These are phyloP conservation scores for Leccinum boreale DNA, from an alignment of 768 basidiomycete species.

Conservation along the genomic window DNA sequence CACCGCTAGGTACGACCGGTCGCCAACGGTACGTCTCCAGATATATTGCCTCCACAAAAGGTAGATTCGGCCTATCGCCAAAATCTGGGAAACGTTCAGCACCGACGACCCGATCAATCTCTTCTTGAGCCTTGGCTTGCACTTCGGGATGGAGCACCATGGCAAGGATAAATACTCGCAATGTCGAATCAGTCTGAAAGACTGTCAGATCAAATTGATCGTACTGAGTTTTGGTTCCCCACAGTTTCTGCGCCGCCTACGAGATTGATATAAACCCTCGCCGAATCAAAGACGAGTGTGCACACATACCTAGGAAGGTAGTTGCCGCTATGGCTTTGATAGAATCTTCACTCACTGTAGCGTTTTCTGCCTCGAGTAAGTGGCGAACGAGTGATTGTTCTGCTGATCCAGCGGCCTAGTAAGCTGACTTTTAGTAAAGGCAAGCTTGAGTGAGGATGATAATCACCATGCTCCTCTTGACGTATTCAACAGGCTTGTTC, in stretches of 20 bases:
- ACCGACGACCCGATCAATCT: conserved; percentile 33
- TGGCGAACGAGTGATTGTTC: conserved; percentile 20
- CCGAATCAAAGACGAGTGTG: too few species aligned
- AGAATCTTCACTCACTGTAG: conserved; percentile 1
- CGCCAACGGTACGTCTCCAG: conserved; percentile 33
- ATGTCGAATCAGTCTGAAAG: conserved; percentile 10
- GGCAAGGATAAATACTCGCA: conserved; percentile 30
- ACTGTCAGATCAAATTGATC: neutral
- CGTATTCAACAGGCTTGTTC: conserved; percentile 18
- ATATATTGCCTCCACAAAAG: conserved; percentile 30
- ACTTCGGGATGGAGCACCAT: conserved; percentile 33
- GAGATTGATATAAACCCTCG: neutral
- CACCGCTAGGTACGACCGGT: conserved; percentile 27
- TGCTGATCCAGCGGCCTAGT: conserved; percentile 21
- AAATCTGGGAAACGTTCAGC: conserved; percentile 27
- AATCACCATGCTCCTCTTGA: conserved; percentile 22
- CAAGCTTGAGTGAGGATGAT: neutral
- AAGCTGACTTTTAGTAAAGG: neutral
- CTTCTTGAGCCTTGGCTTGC: conserved; percentile 30
- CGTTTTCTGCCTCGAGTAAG: conserved; percentile 8
- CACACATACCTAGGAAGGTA: conserved; percentile 20
- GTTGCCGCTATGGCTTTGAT: conserved; percentile 25
- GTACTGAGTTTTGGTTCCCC: neutral
- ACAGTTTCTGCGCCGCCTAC: conserved; percentile 29
- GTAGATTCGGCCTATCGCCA: conserved; percentile 24